Conservation (phyloP, 2,329 filamentous ascomycete species). For the Phialocephala sp. region DNA sequence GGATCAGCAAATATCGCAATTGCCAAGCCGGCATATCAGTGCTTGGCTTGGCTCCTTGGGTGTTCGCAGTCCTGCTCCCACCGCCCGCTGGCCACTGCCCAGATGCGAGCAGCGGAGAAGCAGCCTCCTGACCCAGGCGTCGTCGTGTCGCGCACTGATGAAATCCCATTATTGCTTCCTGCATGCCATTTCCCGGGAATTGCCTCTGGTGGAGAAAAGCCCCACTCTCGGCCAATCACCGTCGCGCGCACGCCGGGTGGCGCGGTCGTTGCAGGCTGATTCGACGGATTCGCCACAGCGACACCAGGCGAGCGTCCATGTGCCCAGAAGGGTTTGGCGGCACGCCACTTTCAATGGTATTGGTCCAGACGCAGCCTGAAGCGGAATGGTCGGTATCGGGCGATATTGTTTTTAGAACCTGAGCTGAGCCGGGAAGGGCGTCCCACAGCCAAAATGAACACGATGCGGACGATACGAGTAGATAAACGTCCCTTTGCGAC, state of each 20-base stretch:
- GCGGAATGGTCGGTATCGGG: not conserved
- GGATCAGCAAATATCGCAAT: not conserved
- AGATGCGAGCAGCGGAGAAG: too few relatives aligned
- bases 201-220: not conserved
- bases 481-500: not conserved
- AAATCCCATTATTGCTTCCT: not conserved
- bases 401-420: slow-evolving; percentile 6
- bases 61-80: not conserved
- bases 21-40: not conserved
- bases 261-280: not conserved
- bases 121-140: not conserved
- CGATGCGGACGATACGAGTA: not conserved
- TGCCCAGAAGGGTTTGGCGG: not conserved
- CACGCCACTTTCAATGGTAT: not conserved
- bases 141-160: not conserved
- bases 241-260: not conserved
- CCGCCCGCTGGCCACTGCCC: too few relatives aligned
- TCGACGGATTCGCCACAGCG: not conserved
- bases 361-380: not conserved
- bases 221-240: not conserved
- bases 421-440: slow-evolving; percentile 7
- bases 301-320: not conserved
- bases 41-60: not conserved
- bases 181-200: not conserved
- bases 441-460: slow-evolving; percentile 10